Evolutionary conservation across 768 basidiomycete species (phyloP).

Genomic region (Hygrophoropsis aurantiaca): DNA sequence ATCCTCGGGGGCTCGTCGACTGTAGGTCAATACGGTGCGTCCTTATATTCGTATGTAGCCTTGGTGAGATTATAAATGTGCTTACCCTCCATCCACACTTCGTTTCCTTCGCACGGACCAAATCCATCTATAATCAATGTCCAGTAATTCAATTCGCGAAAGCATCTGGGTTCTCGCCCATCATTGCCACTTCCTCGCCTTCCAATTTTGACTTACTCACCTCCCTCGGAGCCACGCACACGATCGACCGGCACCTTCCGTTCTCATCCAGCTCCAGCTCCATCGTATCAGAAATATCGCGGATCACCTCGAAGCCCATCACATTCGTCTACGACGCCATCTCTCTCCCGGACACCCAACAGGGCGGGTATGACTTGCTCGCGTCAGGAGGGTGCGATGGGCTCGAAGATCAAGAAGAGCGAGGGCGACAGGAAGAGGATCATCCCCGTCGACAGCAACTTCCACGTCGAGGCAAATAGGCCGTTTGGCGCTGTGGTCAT

Average conservation of each 20-base stretch:
- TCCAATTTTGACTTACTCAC: constrained; percentile 24
- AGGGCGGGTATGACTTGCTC: constrained; percentile 23
- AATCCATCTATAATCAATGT: too few relatives aligned
- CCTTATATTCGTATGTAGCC: too few relatives aligned
- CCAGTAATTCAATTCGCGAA: constrained; percentile 25
- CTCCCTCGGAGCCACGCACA: constrained; percentile 30
- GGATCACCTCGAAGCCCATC: constrained; percentile 18
- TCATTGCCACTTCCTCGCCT: constrained; percentile 32
- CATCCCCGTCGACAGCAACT: constrained; percentile 32
- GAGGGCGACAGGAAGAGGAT: constrained; percentile 8
- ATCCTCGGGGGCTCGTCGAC: constrained; percentile 31
- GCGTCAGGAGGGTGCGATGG: constrained; percentile 17
- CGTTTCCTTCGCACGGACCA: too few relatives aligned
- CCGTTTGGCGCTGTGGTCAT: constrained; percentile 32
- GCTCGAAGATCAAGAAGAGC: too few relatives aligned
- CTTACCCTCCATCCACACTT: too few relatives aligned
- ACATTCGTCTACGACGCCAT: constrained; percentile 20
- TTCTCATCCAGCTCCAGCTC: background rate
- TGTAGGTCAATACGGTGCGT: constrained; percentile 32
- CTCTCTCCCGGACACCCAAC: constrained; percentile 25
- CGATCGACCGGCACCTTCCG: constrained; percentile 25
- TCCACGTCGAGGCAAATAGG: constrained; percentile 16
- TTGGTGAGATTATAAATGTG: too few relatives aligned
- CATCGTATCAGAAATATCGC: constrained; percentile 1
- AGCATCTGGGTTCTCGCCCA: constrained; percentile 24